A percentile compares a stretch with the other conserved stretches of the same genome.
phyloP scores from a whole-genome alignment of 495 filamentous ascomycete species.

The Lasiosphaeria hispida region DNA sequence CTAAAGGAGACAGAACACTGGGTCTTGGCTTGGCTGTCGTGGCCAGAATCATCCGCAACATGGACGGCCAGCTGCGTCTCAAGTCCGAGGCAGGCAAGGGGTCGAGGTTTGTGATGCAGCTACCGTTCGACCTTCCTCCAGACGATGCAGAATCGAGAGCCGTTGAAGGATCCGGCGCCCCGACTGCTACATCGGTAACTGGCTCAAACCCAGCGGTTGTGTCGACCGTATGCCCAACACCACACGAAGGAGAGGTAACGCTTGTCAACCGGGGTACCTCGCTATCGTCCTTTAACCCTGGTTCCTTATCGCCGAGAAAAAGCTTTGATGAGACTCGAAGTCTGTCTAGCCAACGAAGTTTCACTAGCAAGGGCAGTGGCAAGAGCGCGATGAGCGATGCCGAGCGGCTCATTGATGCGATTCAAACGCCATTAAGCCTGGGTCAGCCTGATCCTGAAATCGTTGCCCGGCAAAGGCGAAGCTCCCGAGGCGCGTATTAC shows the following conservation, averaged over 20 bases:
- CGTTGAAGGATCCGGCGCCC: constrained; percentile 3
- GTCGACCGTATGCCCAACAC: constrained; percentile 31
- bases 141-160: constrained; percentile 33
- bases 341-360: constrained; percentile 53
- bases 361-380: constrained; percentile 41
- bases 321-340: constrained; percentile 46
- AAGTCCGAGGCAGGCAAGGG: constrained; percentile 87
- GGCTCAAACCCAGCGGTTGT: constrained; percentile 25
- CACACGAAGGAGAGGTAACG: constrained; percentile 52
- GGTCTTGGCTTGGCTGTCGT: constrained; percentile 87
- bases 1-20: constrained; percentile 43
- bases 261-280: constrained; percentile 50
- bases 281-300: constrained; percentile 14
- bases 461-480: constrained; percentile 12
- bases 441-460: constrained; percentile 37
- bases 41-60: constrained; percentile 79
- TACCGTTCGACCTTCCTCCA: constrained; percentile 64
- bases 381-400: constrained; percentile 65
- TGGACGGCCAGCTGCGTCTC: constrained; percentile 84
- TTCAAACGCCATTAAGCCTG: constrained; percentile 58
- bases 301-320: constrained; percentile 19
- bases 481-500: constrained; percentile 14
- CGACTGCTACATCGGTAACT: constrained; percentile 12
- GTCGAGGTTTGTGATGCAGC: constrained; percentile 72
- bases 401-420: constrained; percentile 72